phyloP scores from a whole-genome alignment of 1,139 yeast genomes.

The Pneumocystis oryctolagi region DNA sequence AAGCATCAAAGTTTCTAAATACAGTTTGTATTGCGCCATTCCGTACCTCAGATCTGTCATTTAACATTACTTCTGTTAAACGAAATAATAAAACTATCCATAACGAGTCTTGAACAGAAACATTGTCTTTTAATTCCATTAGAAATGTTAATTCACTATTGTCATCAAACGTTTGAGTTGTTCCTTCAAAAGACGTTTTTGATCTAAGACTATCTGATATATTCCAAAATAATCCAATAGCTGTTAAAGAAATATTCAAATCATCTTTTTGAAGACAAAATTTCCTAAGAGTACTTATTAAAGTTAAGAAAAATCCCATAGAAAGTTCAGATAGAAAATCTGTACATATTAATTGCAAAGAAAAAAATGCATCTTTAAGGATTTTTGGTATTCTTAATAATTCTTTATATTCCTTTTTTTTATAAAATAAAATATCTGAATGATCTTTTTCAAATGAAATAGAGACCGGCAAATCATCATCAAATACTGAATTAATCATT shows the following conservation, averaged over 20 bases:
- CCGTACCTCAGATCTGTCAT: constrained; percentile 7
- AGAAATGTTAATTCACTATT: background rate
- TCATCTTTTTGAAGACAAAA: constrained; percentile 6
- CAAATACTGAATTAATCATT: constrained; percentile 56
- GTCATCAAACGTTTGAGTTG: background rate
- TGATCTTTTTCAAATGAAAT: background rate
- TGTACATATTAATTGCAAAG: constrained; percentile 8
- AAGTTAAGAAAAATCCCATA: background rate
- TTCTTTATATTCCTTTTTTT: background rate
- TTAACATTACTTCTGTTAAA: constrained; percentile 4
- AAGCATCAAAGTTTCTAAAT: constrained; percentile 4
- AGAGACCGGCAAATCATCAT: background rate
- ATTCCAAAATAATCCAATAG: constrained; percentile 9
- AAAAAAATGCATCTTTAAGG: constrained; percentile 8
- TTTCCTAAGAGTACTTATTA: constrained; percentile 5
- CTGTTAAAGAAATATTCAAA: constrained; percentile 7
- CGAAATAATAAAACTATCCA: constrained; percentile 7
- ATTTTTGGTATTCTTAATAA: background rate
- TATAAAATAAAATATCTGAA: background rate
- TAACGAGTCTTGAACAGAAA: constrained; percentile 2
- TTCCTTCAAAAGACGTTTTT: background rate
- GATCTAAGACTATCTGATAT: constrained; percentile 3
- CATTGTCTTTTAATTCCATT: background rate
- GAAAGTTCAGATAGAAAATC: constrained; percentile 4
- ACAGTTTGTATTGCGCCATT: constrained; percentile 7